Base-by-base conservation (phyloP, 345 rosid species). In the Psidium guajava region DNA sequence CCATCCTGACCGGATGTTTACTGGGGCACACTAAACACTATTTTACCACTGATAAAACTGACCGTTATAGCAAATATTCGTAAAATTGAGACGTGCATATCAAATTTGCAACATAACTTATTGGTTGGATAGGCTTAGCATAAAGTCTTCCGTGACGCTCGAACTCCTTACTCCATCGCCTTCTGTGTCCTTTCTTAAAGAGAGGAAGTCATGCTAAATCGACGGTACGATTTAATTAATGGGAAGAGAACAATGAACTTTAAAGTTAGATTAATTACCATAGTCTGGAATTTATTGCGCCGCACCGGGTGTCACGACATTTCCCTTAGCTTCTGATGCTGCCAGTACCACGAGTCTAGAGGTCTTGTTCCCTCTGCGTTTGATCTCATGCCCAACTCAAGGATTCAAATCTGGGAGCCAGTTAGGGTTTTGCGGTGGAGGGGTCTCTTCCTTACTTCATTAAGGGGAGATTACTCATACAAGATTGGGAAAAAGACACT, bases 1-100 rank as follows among this genome's bases (percentile, higher is more conserved):
- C 91, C 91, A 87, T 87, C 90, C 90, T 90, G 89, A 90, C 91
- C 5, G 0, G 0, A 4, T 32, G 1, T 0, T 18, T 0, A 0
- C 0, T 0, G 1, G 0, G 2, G 0, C 1, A 9, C 24, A 36
- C 47, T 69, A 36, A 36, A 4, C 2, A 0, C 9, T 69, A 18
- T 13, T 13, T 0, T 25, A 25, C 3, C 0, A 0, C 10, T 81
- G 24, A 9, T 59, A 36, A 3, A n/a, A 59, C 73, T 4, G 40
- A 61, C 4, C 10, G 11, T 61, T 18, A 20, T 16, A 36, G 77
- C 7, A 32, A 18, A 16, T 20, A 8, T 32, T 32, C 13, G 47
- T 69, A 69, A 69, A 69, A 32, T 32, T 18, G 11, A 18, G 44
- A 16, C 44, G 3, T 32, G 24, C 2, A 61, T 28, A 3, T 61